Percentiles rank a stretch among this genome's conserved stretches.
Conservation (phyloP, 2,329 filamentous ascomycete species). For the Hypoxylon sp. region DNA sequence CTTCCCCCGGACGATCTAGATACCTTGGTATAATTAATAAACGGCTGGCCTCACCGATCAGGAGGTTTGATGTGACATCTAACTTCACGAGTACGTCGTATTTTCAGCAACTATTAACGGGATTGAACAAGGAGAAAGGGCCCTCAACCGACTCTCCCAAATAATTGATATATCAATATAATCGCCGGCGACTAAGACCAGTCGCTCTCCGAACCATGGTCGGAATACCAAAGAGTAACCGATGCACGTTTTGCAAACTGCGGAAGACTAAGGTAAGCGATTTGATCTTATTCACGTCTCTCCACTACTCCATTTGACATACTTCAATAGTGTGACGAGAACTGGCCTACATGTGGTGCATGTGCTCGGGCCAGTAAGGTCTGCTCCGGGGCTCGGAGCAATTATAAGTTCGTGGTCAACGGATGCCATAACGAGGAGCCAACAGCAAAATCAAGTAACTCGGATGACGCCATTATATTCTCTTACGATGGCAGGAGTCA, state of each 20-base stretch:
- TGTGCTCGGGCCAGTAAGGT: constrained; percentile 49
- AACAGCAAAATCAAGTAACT: constrained; percentile 19
- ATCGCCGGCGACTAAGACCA: constrained; percentile 7
- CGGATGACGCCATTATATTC: constrained; percentile 23
- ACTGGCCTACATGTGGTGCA: constrained; percentile 52
- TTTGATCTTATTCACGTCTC: background rate
- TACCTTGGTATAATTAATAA: constrained; percentile 35
- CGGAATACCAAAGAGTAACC: constrained; percentile 53
- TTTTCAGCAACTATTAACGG: constrained; percentile 16
- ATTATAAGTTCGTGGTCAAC: constrained; percentile 51
- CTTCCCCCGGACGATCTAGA: constrained; percentile 21
- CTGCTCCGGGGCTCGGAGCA: constrained; percentile 50
- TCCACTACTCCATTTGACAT: constrained; percentile 24
- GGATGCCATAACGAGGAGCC: constrained; percentile 49
- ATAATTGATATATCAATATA: constrained; percentile 16
- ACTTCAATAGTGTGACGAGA: constrained; percentile 51
- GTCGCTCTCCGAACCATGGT: constrained; percentile 46
- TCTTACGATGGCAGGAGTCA: constrained; percentile 17
- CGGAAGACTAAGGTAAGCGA: constrained; percentile 52
- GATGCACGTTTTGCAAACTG: constrained; percentile 52
- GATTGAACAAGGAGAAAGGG: constrained; percentile 12
- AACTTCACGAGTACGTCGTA: constrained; percentile 26
- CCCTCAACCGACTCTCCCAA: constrained; percentile 6
- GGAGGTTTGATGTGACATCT: constrained; percentile 19
- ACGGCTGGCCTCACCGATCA: constrained; percentile 20